A percentile compares a stretch with the other conserved stretches of the same genome.
phyloP scores from a whole-genome alignment of 805 yeast genomes.

The Saccharomycopsis amapae region DNA sequence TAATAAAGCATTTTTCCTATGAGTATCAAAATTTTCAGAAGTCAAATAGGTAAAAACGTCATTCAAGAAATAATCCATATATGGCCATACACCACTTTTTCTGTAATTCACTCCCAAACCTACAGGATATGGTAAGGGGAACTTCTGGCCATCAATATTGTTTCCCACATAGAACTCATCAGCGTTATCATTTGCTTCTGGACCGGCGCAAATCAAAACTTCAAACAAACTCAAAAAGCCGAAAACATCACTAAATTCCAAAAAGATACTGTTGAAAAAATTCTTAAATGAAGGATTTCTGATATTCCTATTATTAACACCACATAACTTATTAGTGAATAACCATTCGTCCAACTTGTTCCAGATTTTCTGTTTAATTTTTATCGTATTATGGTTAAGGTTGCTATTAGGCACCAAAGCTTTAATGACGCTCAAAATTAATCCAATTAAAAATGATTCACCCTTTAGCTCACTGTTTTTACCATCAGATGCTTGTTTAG shows the following conservation, averaged over 20 bases:
- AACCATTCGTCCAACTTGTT: slow-evolving; percentile 18
- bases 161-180: slow-evolving; percentile 30
- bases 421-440: slow-evolving; percentile 12
- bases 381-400: not conserved
- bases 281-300: slow-evolving; percentile 11
- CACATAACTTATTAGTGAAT: slow-evolving; percentile 18
- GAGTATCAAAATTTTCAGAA: slow-evolving; percentile 26
- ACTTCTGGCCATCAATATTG: slow-evolving; percentile 23
- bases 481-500: not conserved
- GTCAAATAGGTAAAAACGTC: slow-evolving; percentile 50
- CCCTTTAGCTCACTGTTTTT: slow-evolving; percentile 1
- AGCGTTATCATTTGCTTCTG: slow-evolving; percentile 24
- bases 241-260: slow-evolving; percentile 44
- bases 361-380: slow-evolving; percentile 11
- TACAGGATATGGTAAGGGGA: slow-evolving; percentile 47
- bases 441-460: slow-evolving; percentile 18
- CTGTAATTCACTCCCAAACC: slow-evolving; percentile 57
- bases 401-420: slow-evolving; percentile 9
- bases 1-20: slow-evolving; percentile 43
- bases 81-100: slow-evolving; percentile 68
- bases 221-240: slow-evolving; percentile 58
- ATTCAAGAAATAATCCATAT: slow-evolving; percentile 61
- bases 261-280: slow-evolving; percentile 29
- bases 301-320: slow-evolving; percentile 10
- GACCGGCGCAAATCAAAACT: slow-evolving; percentile 29